Evolutionary conservation across 2,329 filamentous ascomycete species (phyloP).

Genomic region (Knufia petricola): DNA sequence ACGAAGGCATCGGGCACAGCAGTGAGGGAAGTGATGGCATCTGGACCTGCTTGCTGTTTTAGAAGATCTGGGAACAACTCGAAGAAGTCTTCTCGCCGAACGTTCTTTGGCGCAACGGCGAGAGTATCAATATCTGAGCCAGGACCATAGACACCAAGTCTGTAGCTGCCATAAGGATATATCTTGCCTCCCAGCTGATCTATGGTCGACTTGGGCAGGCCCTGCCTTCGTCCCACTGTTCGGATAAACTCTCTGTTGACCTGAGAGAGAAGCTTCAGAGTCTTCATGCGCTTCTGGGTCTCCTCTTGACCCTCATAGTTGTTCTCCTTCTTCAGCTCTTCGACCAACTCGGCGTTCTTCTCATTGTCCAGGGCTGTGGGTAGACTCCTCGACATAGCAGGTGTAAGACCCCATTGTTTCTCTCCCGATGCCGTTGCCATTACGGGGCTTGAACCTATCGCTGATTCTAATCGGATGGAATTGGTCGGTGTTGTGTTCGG

Average conservation of each 20-base stretch:
- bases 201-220: slow-evolving; percentile 63
- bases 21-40: slow-evolving; percentile 74
- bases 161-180: slow-evolving; percentile 93
- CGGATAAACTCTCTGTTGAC: slow-evolving; percentile 82
- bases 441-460: background rate
- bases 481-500: background rate
- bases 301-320: slow-evolving; percentile 82
- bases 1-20: slow-evolving; percentile 85
- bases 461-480: background rate
- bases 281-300: slow-evolving; percentile 66
- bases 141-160: slow-evolving; percentile 85
- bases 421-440: slow-evolving; percentile 27
- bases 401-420: slow-evolving; percentile 64
- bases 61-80: slow-evolving; percentile 73
- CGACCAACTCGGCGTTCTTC: slow-evolving; percentile 67
- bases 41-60: slow-evolving; percentile 61
- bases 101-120: slow-evolving; percentile 81
- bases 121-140: slow-evolving; percentile 96
- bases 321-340: slow-evolving; percentile 78
- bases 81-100: slow-evolving; percentile 86
- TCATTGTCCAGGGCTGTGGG: slow-evolving; percentile 70
- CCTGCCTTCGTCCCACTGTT: slow-evolving; percentile 64
- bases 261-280: slow-evolving; percentile 65
- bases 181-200: slow-evolving; percentile 75
- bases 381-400: slow-evolving; percentile 66